These are phyloP conservation scores for Cenchrus americanus DNA, from an alignment of 176 grass and related monocot species.

Conservation along the genomic window DNA sequence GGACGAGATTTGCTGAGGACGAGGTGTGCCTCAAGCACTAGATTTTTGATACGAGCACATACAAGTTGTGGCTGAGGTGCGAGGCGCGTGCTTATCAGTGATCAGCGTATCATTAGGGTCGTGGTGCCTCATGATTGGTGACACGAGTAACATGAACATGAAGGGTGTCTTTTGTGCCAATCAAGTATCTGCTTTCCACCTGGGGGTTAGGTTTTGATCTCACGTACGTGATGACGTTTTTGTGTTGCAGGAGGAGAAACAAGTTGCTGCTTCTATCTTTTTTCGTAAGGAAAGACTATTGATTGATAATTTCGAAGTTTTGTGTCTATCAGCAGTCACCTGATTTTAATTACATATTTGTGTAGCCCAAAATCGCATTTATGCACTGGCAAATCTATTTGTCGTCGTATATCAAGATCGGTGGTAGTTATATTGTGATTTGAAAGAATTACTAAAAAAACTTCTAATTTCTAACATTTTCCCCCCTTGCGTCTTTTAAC, in stretches of 20 bases:
- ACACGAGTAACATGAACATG: slow-evolving; percentile 15
- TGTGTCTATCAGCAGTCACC: neutral
- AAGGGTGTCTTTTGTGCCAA: slow-evolving; percentile 6
- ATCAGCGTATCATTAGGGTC: slow-evolving; percentile 26
- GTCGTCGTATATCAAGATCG: no score
- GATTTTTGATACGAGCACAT: slow-evolving; percentile 49
- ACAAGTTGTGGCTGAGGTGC: slow-evolving; percentile 3
- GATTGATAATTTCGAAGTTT: neutral
- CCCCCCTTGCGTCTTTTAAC: no score
- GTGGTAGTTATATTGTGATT: no score
- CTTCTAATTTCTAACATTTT: no score
- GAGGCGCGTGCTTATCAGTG: slow-evolving; percentile 35
- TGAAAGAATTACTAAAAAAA: no score
- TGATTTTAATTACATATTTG: neutral
- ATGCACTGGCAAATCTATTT: neutral
- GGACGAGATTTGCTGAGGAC: slow-evolving; percentile 36
- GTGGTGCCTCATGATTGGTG: slow-evolving; percentile 21
- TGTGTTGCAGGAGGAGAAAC: neutral
- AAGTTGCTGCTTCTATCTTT: neutral
- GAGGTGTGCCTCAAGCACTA: neutral
- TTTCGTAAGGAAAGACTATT: neutral
- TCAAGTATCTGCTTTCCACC: slow-evolving; percentile 8
- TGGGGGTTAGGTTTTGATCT: slow-evolving; percentile 31
- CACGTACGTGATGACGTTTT: slow-evolving; percentile 44
- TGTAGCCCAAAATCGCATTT: neutral